Base-by-base conservation (phyloP, 2,329 filamentous ascomycete species). In the Diaporthe batatas region DNA sequence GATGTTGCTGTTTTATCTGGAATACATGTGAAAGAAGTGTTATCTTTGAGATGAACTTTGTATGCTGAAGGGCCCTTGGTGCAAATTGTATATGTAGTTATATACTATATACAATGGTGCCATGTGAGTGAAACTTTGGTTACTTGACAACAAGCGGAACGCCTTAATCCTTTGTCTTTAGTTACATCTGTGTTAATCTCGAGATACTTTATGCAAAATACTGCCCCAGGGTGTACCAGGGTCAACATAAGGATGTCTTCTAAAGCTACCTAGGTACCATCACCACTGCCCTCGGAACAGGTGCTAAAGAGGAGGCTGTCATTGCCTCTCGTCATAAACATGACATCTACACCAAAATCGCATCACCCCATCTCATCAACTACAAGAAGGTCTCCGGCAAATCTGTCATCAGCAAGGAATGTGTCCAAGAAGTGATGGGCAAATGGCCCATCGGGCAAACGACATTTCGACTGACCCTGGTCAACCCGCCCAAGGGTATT, bases 401-500 rank as follows among this genome's bases (percentile, higher is more conserved):
- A 14, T 23, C 69, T 0, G 47, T 11, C 16, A 18, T 65, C 57
- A 53, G 67, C 49, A 7, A 54, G 6, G 10, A 53, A 2, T 69
- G 67, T 21, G 67, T 42, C 12, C 58, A 69, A 2, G 67, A 69
- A 34, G 67, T 69, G 3, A 57, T 25, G 7, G 67, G 58, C 36
- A 69, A 57, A 16, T 53, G 67, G n/a, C 67, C 67, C 7, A 58
- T 69, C 21, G 67, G 53, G 10, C 23, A 69, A 18, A 69, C 67
- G 21, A 58, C 67, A 3, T 69, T 58, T 6, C 36, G 21, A 16
- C n/a, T 69, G 11, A 58, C 67, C 18, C 76, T 80, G 42, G 77
- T 76, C 44, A 77, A 78, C 77, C 74, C 72, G 3, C 36, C 57
- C 2, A 75, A 76, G 14, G 79, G 79, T 44, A 72, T 79, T 67